phyloP scores from a whole-genome alignment of 352 stramenopile genomes.

The Pythium folliculosum region DNA sequence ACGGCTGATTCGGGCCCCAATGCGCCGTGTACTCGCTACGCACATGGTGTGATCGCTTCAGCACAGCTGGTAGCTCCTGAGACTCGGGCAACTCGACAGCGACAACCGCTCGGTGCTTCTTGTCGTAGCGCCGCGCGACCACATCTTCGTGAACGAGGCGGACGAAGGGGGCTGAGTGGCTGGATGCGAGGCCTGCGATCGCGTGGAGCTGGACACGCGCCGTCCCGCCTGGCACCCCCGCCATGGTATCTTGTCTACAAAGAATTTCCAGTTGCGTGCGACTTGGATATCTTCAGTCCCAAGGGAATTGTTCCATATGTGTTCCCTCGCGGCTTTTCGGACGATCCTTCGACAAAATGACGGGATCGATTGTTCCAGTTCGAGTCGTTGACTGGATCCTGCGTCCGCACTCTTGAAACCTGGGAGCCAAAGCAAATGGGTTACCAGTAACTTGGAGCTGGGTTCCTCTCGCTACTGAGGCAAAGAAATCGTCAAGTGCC shows the following conservation, averaged over 20 bases:
- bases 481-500: not conserved
- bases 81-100: slow-evolving; percentile 24
- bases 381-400: not conserved
- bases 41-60: slow-evolving; percentile 30
- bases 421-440: not conserved
- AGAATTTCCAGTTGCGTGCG: not conserved
- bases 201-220: slow-evolving; percentile 23
- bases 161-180: slow-evolving; percentile 46
- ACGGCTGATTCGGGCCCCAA: slow-evolving; percentile 25
- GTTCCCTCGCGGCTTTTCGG: slow-evolving; percentile 1
- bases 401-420: not conserved
- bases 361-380: not conserved
- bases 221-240: not conserved
- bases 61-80: not conserved
- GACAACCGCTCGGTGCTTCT: not conserved
- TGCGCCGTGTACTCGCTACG: slow-evolving; percentile 41
- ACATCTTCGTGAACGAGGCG: slow-evolving; percentile 50
- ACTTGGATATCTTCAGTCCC: not conserved
- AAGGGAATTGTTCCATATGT: slow-evolving; percentile 4
- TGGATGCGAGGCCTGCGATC: slow-evolving; percentile 44
- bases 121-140: slow-evolving; percentile 12
- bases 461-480: not conserved
- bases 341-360: slow-evolving; percentile 7
- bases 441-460: not conserved
- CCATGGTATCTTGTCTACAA: not conserved